Evolutionary conservation across 2,329 filamentous ascomycete genomes (phyloP), one percentile per base, ranked within the genome.

Genomic region (Colletotrichum sp.): DNA sequence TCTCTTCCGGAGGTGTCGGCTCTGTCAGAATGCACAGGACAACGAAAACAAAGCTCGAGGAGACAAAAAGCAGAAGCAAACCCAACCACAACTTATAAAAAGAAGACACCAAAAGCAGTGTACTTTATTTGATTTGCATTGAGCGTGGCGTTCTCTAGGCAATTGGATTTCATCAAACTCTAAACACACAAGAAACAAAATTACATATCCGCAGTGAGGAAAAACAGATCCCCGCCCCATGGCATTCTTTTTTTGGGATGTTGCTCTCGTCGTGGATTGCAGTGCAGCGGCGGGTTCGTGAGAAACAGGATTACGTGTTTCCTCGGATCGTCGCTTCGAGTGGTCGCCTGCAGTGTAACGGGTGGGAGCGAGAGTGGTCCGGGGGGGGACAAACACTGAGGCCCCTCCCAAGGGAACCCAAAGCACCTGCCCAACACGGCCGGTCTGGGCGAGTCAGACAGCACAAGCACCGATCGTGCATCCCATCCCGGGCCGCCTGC

Each of bases 81-180:
- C 39, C 36, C 48, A 64, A 32, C 18, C 59, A 61, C 59, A 34
- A 57, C 59, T 61, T 32, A 63, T 15, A 55, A 28, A 71, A 71
- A 63, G 24, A 63, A 66, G 36, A 74, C 72, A 66, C 72, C 26
- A 48, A 68, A 72, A 67, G 69, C 21, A 64, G 73, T 75, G 73
- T 68, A 67, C n/a, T 73, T 71, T 68, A 59, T 43, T 68, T 61
- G 39, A 64, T 59, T 66, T 75, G 73, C 73, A 75, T 75, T 75
- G 64, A 75, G 73, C 73, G 73, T 73, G 73, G 73, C 70, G 70
- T 75, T 75, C 66, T 72, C 69, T 75, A 68, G 70, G 70, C 43
- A 75, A 67, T 71, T 59, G 59, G 71, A 71, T 71, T 71, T 71
- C 57, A 55, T 73, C 57, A 75, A 16, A 73, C 39, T 34, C 39